Conservation (phyloP, 164 flowering plant genomes). For the Dillenia turbinata region DNA sequence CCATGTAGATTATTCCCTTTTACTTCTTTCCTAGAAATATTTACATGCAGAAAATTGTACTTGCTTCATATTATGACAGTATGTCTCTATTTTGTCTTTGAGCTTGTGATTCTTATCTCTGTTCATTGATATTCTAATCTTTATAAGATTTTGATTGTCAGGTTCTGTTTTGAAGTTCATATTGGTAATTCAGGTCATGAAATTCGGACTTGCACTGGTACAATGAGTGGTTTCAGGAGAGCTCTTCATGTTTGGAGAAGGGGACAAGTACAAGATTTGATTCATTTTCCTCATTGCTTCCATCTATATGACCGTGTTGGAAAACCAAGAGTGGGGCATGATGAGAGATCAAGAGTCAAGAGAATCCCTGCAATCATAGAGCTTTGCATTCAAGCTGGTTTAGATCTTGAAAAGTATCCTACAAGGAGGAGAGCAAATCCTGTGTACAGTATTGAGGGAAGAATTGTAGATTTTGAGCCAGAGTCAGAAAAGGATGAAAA, state of each 20-base stretch:
- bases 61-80: no score
- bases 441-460: conserved; percentile 74
- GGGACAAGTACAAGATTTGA: conserved; percentile 58
- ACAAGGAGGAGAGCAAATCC: conserved; percentile 74
- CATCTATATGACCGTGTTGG: conserved; percentile 82
- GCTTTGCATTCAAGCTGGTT: conserved; percentile 90
- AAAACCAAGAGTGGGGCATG: conserved; percentile 68
- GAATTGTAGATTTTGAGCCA: conserved; percentile 72
- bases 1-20: no score
- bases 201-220: conserved; percentile 75
- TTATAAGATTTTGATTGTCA: conserved; percentile 10
- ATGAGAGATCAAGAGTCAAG: conserved; percentile 43
- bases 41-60: no score
- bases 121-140: neutral
- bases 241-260: conserved; percentile 73
- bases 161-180: conserved; percentile 81
- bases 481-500: conserved; percentile 20
- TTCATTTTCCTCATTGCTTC: conserved; percentile 59
- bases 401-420: conserved; percentile 60
- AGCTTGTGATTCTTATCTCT: neutral
- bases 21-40: no score
- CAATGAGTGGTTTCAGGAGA: conserved; percentile 49
- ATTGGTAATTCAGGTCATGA: conserved; percentile 71
- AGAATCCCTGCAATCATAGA: conserved; percentile 77
- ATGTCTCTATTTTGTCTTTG: neutral